Conservation (phyloP, 139 green algal genomes). For the Tetraselmis chui region DNA sequence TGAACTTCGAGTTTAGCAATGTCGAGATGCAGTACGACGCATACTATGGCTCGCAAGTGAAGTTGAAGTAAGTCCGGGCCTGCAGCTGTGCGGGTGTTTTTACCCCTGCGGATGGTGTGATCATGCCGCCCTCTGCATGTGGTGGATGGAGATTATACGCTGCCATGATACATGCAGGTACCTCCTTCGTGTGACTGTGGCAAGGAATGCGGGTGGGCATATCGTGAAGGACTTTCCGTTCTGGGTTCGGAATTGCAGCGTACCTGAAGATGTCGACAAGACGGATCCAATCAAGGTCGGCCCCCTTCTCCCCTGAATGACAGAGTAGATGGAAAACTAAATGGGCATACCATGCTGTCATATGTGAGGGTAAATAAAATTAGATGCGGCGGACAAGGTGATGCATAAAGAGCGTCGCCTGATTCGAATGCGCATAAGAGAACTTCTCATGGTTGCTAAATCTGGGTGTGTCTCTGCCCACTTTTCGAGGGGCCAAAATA, state of each 20-base stretch:
- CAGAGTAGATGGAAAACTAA: no score
- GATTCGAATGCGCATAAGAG: no score
- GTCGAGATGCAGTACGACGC: slow-evolving; percentile 97
- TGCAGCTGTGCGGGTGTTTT: background rate
- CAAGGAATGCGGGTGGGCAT: slow-evolving; percentile 58
- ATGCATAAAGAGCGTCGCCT: no score
- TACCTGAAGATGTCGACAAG: slow-evolving; percentile 15
- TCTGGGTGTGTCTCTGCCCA: no score
- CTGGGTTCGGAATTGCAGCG: slow-evolving; percentile 70
- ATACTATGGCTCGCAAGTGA: slow-evolving; percentile 77
- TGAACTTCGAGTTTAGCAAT: slow-evolving; percentile 92
- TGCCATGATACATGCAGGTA: slow-evolving; percentile 54
- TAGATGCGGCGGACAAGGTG: no score
- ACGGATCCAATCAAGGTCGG: slow-evolving; percentile 62
- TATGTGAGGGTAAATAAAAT: no score
- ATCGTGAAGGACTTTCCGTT: slow-evolving; percentile 79
- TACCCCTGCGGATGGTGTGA: no score
- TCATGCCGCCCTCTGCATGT: background rate
- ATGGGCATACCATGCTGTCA: no score
- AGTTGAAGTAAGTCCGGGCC: slow-evolving; percentile 38
- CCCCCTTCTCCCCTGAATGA: background rate
- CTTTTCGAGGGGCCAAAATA: no score
- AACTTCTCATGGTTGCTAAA: no score
- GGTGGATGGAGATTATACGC: background rate
- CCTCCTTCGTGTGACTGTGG: slow-evolving; percentile 82